Evolutionary conservation across 306 rosid genomes (phyloP).

Genomic region (Acacia melanoxylon): DNA sequence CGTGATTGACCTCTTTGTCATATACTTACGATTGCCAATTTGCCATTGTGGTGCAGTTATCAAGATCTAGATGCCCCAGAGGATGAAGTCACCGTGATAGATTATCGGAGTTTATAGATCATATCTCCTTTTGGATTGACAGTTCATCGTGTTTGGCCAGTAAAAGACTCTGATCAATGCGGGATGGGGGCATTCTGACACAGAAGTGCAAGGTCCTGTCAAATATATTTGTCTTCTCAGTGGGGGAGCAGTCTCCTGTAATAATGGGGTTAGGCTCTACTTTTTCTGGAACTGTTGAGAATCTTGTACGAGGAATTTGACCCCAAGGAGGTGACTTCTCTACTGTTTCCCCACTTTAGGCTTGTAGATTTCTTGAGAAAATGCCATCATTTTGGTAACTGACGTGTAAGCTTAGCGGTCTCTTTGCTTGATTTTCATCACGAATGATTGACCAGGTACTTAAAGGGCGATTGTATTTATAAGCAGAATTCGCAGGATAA

Average conservation of each 20-base stretch:
- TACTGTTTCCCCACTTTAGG: slow-evolving; percentile 5
- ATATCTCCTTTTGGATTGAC: background rate
- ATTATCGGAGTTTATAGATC: slow-evolving; percentile 86
- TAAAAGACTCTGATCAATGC: background rate
- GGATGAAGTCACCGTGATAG: slow-evolving; percentile 97
- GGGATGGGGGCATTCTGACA: slow-evolving; percentile 18
- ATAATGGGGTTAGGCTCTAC: slow-evolving; percentile 20
- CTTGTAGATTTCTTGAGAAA: slow-evolving; percentile 24
- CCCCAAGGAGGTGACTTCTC: background rate
- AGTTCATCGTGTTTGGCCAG: background rate
- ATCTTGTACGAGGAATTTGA: background rate
- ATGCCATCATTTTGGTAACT: slow-evolving; percentile 1
- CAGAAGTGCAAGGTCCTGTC: slow-evolving; percentile 18
- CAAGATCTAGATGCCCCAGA: slow-evolving; percentile 98
- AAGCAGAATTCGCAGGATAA: background rate
- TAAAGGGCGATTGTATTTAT: background rate
- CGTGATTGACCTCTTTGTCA: slow-evolving; percentile 18
- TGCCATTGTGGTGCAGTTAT: slow-evolving; percentile 62
- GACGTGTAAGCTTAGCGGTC: background rate
- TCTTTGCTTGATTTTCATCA: slow-evolving; percentile 1
- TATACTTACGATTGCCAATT: slow-evolving; percentile 5
- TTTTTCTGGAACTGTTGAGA: slow-evolving; percentile 20
- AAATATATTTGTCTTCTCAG: background rate
- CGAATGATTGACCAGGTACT: background rate
- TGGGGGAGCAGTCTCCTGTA: slow-evolving; percentile 19